A percentile compares a stretch with the other conserved stretches of the same genome.
phyloP scores from a whole-genome alignment of 2,329 filamentous ascomycete species.

The Fusarium praegraminearum region DNA sequence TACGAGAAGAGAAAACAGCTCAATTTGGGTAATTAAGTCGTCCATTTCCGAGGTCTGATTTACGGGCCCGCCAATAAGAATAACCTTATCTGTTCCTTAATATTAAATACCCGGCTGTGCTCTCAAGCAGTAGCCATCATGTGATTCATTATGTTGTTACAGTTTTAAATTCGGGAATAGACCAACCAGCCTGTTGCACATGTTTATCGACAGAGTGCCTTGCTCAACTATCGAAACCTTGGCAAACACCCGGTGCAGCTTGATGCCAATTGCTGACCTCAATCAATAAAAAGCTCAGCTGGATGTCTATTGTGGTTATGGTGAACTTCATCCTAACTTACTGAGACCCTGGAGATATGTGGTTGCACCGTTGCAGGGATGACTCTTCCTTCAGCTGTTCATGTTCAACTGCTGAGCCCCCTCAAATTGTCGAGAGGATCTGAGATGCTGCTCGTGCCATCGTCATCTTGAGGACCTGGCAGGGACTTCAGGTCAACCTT shows the following conservation, averaged over 20 bases:
- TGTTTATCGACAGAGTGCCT: not conserved
- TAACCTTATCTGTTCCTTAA: not conserved
- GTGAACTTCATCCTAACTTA: not conserved
- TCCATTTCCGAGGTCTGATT: not conserved
- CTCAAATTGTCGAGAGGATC: not conserved
- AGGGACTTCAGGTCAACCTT: not conserved
- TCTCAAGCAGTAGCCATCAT: not conserved
- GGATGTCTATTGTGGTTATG: not conserved
- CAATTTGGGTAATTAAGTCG: not conserved
- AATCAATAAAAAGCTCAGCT: not conserved
- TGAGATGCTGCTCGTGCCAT: not conserved
- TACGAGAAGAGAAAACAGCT: not conserved
- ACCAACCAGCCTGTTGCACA: not conserved
- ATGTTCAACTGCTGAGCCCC: too few species aligned
- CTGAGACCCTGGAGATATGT: not conserved
- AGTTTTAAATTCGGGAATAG: not conserved
- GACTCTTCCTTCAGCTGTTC: not conserved
- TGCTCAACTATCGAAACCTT: not conserved
- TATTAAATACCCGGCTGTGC: not conserved
- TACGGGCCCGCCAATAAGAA: not conserved
- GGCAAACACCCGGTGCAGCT: not conserved
- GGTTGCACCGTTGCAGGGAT: not conserved
- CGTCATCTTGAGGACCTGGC: not conserved
- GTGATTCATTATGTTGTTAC: not conserved
- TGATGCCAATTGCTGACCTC: not conserved